Base-by-base conservation (phyloP, 805 yeast species). In the Saccharomyces kudriavzevii region DNA sequence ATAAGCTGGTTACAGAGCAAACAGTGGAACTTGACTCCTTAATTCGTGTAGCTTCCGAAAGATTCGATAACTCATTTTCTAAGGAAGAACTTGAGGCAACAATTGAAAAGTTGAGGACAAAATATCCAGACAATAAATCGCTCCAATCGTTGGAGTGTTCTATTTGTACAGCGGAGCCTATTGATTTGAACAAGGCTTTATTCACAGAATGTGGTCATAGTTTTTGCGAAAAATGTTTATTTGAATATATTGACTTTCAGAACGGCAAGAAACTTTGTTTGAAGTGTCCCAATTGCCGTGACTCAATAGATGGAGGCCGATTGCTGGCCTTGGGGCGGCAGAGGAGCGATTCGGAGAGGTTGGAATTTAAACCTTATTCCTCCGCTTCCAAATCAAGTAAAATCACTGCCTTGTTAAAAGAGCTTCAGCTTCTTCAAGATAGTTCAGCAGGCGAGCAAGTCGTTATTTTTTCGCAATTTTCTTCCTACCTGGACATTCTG, bases 391-490 rank as follows among this genome's bases (percentile, higher is more conserved):
- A 83, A 49, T 85, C 96, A 0, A 80, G 95, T 0, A 90, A 90
- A 66, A 74, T 88, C 13, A 80, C 81, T 58, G 89, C 95, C 0
- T 72, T 90, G 26, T 54, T 87, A 4, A 69, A 74, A 3, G 89
- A 86, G 62, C 68, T 89, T 17, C 72, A 79, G 40, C 70, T 69
- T 27, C 69, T 86, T 14, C 77, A 76, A 53, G 80, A 77, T 26
- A 80, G 79, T 14, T 74, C 79, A 8, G 80, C 85, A 0, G 82
- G 82, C 14, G 88, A 84, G 54, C 89, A 87, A 61, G 81, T 87
- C 3, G 90, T 92, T 49, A 91, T 92, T 0, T 92, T 92, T 64
- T 89, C 97, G 1, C 97, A 92, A 61, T 91, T 91, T 62, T 87
- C 96, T 0, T 78, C 88, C 0, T 92, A 82, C 62, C 67, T 91